Percentiles rank a stretch among this genome's conserved stretches.
phyloP scores from a whole-genome alignment of 1,284 basidiomycete genomes.

The Exsudoporus floridanus region DNA sequence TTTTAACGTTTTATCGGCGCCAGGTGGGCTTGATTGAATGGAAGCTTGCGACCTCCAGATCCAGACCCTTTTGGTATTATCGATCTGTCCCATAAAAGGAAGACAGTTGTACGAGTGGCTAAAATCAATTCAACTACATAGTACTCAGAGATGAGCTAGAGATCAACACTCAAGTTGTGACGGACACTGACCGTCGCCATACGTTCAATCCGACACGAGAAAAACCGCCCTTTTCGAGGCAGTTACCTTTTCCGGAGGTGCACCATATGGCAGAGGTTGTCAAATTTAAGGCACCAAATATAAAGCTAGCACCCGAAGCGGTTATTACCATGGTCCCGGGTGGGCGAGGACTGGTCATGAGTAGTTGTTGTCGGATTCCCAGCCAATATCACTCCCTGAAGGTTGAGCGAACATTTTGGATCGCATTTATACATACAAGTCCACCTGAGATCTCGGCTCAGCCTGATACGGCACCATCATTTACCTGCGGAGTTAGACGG shows the following conservation, averaged over 20 bases:
- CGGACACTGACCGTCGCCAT: not conserved
- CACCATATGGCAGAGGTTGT: too few species aligned
- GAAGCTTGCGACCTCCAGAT: not conserved
- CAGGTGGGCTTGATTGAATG: not conserved
- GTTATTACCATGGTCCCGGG: not conserved
- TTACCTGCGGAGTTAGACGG: not conserved
- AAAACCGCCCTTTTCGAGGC: not conserved
- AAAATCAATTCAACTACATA: not conserved
- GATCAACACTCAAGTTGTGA: not conserved
- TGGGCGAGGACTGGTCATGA: not conserved
- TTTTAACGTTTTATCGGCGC: not conserved
- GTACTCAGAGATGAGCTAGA: not conserved
- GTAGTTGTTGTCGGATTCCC: not conserved
- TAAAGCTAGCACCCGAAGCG: not conserved
- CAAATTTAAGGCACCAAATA: not conserved
- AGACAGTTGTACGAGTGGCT: not conserved
- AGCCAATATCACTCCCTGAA: not conserved
- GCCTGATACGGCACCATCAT: not conserved
- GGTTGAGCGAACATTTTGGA: not conserved
- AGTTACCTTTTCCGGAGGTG: not conserved
- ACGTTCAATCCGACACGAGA: not conserved
- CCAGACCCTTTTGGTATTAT: not conserved
- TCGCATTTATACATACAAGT: not conserved
- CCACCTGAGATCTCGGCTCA: not conserved
- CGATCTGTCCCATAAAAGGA: not conserved